A percentile compares a stretch with the other conserved stretches of the same genome.
These are phyloP conservation scores for Adansonia gregorii DNA, from an alignment of 441 rosid species.

Conservation along the genomic window DNA sequence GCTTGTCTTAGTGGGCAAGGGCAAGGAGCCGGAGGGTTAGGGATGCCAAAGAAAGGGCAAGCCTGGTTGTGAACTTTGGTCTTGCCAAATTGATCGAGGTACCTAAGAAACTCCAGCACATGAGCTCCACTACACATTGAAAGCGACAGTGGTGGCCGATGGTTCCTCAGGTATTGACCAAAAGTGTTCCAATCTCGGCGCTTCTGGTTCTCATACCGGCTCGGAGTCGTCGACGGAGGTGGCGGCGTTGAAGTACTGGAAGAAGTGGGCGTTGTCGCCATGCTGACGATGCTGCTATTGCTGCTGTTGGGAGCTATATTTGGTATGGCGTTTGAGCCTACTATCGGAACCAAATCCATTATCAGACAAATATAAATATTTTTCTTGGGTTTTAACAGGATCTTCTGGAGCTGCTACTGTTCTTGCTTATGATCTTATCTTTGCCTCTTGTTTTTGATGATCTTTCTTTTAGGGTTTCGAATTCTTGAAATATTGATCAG, in stretches of 20 bases:
- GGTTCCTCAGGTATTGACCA: conserved; percentile 79
- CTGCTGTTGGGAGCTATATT: neutral
- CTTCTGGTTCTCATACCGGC: conserved; percentile 86
- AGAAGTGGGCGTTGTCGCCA: conserved; percentile 22
- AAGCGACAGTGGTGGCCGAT: conserved; percentile 71
- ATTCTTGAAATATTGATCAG: too few relatives aligned
- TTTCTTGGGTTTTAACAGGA: too few relatives aligned
- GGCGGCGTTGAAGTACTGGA: conserved; percentile 13
- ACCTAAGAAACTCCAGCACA: conserved; percentile 75
- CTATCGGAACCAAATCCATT: conserved; percentile 55
- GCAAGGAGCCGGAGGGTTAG: conserved; percentile 84
- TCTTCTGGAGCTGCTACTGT: too few relatives aligned
- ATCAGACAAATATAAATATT: neutral
- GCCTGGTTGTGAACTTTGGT: conserved; percentile 78
- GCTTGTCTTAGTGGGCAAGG: conserved; percentile 90
- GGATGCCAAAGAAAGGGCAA: conserved; percentile 81
- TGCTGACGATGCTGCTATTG: conserved; percentile 19
- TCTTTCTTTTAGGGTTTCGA: conserved; percentile 25
- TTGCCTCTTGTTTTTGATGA: neutral
- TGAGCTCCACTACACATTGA: conserved; percentile 78
- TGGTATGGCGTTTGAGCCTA: conserved; percentile 1
- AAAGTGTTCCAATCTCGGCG: conserved; percentile 92
- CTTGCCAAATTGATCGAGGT: conserved; percentile 85
- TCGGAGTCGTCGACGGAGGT: conserved; percentile 40
- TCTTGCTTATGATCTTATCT: conserved; percentile 11